Percentiles rank a stretch among this genome's conserved stretches.
Conservation (phyloP, 371 early-diverging fungal species). For the Mucor mucedo region DNA sequence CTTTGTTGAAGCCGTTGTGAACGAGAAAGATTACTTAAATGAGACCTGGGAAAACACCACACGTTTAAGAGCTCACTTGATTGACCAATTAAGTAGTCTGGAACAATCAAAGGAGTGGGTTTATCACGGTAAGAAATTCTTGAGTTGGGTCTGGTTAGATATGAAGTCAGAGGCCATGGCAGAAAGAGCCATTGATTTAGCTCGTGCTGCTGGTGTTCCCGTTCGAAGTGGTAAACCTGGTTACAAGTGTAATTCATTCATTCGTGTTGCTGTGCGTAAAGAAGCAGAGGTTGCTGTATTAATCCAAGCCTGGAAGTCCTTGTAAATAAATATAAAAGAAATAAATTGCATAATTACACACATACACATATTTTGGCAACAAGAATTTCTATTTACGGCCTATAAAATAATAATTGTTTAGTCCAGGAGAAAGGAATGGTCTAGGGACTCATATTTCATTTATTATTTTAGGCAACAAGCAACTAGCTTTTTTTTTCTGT, state of each 20-base stretch:
- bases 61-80: constrained; percentile 65
- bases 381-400: not conserved
- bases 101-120: constrained; percentile 56
- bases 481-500: not conserved
- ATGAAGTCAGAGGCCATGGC: constrained; percentile 60
- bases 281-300: constrained; percentile 67
- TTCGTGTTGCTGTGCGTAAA: constrained; percentile 81
- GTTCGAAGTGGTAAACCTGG: constrained; percentile 82
- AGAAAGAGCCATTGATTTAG: constrained; percentile 63
- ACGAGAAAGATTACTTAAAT: constrained; percentile 68
- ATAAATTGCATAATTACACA: constrained; percentile 1
- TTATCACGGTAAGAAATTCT: constrained; percentile 73
- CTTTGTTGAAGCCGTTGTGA: constrained; percentile 78
- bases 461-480: not conserved
- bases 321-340: constrained; percentile 33
- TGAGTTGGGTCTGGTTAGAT: constrained; percentile 89
- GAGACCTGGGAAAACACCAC: constrained; percentile 79
- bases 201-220: constrained; percentile 80
- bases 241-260: constrained; percentile 74
- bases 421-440: constrained; percentile 5
- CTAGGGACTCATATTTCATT: constrained; percentile 5
- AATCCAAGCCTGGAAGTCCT: constrained; percentile 66
- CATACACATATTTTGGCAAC: constrained; percentile 9
- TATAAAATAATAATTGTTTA: not conserved
- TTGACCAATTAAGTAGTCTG: constrained; percentile 54